Conservation (phyloP, 257 asterid genomes). For the Echium plantagineum region DNA sequence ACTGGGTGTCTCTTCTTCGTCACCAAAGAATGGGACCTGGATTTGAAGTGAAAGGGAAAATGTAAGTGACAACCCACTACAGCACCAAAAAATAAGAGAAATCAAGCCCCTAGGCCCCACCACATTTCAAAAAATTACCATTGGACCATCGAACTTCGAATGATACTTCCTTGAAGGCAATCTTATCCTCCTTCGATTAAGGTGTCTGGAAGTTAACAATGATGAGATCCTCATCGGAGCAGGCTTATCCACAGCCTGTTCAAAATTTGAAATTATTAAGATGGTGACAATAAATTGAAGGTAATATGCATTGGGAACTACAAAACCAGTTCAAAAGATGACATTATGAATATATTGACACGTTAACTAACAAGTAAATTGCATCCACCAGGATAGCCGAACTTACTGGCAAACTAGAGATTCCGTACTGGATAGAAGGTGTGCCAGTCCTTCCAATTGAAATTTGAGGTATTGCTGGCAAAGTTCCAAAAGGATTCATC, state of each 20-base stretch:
- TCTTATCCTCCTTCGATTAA: slow-evolving; percentile 84
- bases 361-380: not conserved
- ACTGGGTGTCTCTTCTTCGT: slow-evolving; percentile 73
- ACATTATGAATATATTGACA: no score
- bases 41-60: slow-evolving; percentile 2
- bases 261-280: not conserved
- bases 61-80: not conserved
- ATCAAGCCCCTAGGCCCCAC: not conserved
- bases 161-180: slow-evolving; percentile 80
- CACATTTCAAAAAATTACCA: slow-evolving; percentile 27
- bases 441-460: slow-evolving; percentile 77
- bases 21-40: slow-evolving; percentile 80
- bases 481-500: slow-evolving; percentile 84
- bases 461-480: slow-evolving; percentile 90
- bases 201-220: slow-evolving; percentile 73
- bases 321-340: slow-evolving; percentile 46
- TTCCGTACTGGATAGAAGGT: slow-evolving; percentile 92
- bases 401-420: slow-evolving; percentile 93
- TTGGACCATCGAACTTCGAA: slow-evolving; percentile 64
- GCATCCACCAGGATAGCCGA: slow-evolving; percentile 4
- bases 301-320: no score
- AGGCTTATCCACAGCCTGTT: slow-evolving; percentile 82
- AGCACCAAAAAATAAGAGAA: not conserved
- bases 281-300: no score
- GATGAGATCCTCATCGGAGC: slow-evolving; percentile 71